phyloP scores from a whole-genome alignment of 106 monocot species.

The Apostasia ramifera region DNA sequence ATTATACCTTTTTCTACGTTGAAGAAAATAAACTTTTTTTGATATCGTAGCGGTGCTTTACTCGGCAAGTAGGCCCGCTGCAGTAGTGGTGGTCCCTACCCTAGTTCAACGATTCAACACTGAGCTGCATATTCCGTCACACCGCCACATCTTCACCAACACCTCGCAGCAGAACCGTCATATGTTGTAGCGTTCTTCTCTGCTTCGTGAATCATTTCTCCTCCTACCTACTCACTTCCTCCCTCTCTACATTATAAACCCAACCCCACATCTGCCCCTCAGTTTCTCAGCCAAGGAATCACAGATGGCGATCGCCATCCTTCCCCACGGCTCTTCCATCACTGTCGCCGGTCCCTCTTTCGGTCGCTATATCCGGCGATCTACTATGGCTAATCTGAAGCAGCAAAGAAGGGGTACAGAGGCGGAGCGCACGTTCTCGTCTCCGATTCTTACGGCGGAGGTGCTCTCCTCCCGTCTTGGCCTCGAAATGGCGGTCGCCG shows the following conservation, averaged over 20 bases:
- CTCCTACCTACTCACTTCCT: neutral
- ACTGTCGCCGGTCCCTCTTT: neutral
- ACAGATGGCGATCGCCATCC: neutral
- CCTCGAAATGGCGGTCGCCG: slow-evolving; percentile 31
- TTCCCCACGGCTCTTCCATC: neutral
- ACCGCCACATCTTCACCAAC: too few relatives aligned
- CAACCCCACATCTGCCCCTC: neutral
- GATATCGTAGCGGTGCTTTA: too few relatives aligned
- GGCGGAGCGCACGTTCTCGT: neutral
- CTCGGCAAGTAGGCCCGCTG: too few relatives aligned
- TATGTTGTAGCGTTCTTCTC: too few relatives aligned
- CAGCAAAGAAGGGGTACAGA: slow-evolving; percentile 2
- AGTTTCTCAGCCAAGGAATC: slow-evolving; percentile 1
- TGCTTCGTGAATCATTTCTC: neutral
- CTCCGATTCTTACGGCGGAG: slow-evolving; percentile 24
- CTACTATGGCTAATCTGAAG: neutral
- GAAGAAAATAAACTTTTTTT: too few relatives aligned
- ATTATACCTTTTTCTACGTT: too few relatives aligned
- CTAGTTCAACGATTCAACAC: too few relatives aligned
- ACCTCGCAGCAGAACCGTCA: too few relatives aligned
- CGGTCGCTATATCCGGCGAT: neutral
- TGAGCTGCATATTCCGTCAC: too few relatives aligned
- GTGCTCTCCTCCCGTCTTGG: slow-evolving; percentile 32
- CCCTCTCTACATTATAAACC: slow-evolving; percentile 1
- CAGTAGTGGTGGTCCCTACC: too few relatives aligned